Base-by-base conservation (phyloP, 192 early-diverging fungal species). In the Umbelopsis sp. region DNA sequence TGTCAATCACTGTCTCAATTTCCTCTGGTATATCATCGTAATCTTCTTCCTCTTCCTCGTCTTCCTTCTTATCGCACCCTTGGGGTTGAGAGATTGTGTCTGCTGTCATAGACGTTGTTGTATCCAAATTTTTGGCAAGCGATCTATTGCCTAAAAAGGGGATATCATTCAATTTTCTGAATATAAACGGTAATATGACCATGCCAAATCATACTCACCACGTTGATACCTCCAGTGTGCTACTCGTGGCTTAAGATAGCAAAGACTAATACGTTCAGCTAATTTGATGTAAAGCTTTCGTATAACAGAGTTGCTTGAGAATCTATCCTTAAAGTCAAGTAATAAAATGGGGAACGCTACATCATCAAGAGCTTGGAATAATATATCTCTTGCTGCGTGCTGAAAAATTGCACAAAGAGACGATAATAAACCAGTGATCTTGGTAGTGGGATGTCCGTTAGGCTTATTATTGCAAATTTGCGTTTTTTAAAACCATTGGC, bases 261-360 rank as follows among this genome's bases (percentile, higher is more conserved):
- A 88, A n/a, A 97, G 76, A 3, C 93, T 94, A 16, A 95, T 80
- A 23, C 96, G 86, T 75, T 97, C 94, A 6, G 88, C 81, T 1
- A 97, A 80, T 77, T 99, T 98, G 20, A 89, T 82, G 18, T 91
- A 68, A 20, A 94, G 75, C 73, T 98, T 97, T 20, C 92, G 86
- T 25, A 94, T 82, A 20, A 95, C 50, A 21, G 90, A 74, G 71
- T 97, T 93, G 64, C 83, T 81, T 55, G 88, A 86, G 69, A 90
- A 85, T 9, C 75, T 74, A 4, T 86, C 73, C 18, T 86, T 80
- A 45, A 75, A 77, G 25, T 82, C 74, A 22, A 88, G 69, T 20
- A 66, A 61, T 1, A 73, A 53, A n/a, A 89, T 55, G 20, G 83
- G 72, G 11, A 81, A 73, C 12, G 80, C 78, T 4, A 78, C 64